Evolutionary conservation across 306 rosid species (phyloP), one percentile per base, ranked within the genome.

Genomic region (Vicia sativa): DNA sequence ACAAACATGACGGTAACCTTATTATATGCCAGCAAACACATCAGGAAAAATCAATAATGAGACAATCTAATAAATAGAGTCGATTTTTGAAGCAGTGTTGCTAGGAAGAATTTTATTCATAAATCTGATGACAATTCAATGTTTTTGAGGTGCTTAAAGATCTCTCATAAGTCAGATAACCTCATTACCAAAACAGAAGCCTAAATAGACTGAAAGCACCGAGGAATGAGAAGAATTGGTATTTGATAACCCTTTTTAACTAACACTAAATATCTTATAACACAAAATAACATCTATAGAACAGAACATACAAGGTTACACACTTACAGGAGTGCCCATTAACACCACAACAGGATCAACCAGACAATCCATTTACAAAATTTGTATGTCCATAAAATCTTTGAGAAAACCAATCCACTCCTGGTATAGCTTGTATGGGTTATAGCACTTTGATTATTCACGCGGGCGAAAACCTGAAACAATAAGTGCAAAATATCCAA

Each of bases 341-440:
- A 34, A 62, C 15, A 52, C 70, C 34, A 60, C 49, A 45, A 35
- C 13, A 18, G 13, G 31, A 60, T 49, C 45, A 26, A 48, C 62
- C 44, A 74, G 43, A 15, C 18, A 63, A 70, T 76, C 62, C 45
- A 48, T 71, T 34, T 55, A 53, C 44, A 48, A 48, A 44, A 54
- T 10, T 15, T 43, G 45, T 23, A 48, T 11, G 66, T 53, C 50
- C 29, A 68, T 13, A 44, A 12, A 62, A 42, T 15, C 56, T 54
- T 68, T 15, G 70, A 39, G 16, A 41, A 52, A 60, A 48, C 38
- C 5, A 11, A 60, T 26, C 21, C 48, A 19, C 44, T 34, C 57
- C 12, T 7, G 14, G 23, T 15, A 38, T 60, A 50, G 28, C 45
- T 19, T 42, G 6, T 43, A 48, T 52, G 42, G 23, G 23, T 63